Conservation (phyloP, 805 yeast species). For the Metschnikowia chrysomelidarum region DNA sequence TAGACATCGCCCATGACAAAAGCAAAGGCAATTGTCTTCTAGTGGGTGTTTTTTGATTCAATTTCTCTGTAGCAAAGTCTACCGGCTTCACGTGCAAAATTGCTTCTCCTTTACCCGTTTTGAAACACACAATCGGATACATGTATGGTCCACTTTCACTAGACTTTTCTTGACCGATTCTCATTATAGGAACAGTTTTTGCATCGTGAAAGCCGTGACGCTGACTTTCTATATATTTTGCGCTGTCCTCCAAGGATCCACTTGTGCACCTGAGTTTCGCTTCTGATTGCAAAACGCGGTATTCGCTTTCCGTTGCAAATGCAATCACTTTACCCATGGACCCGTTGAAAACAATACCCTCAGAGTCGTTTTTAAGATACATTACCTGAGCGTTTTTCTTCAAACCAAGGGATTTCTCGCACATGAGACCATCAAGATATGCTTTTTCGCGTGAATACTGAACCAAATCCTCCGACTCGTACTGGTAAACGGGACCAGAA, state of each 20-base stretch:
- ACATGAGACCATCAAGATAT: slow-evolving; percentile 70
- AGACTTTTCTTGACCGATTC: slow-evolving; percentile 9
- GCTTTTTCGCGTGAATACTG: too few species aligned
- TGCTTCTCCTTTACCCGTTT: slow-evolving; percentile 31
- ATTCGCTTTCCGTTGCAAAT: slow-evolving; percentile 34
- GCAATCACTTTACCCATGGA: slow-evolving; percentile 75
- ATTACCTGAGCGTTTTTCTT: slow-evolving; percentile 92
- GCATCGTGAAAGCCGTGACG: too few species aligned
- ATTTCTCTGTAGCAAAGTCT: slow-evolving; percentile 24
- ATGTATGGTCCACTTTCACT: slow-evolving; percentile 15
- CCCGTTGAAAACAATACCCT: slow-evolving; percentile 87
- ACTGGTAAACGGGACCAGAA: too few species aligned
- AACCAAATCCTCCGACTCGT: too few species aligned
- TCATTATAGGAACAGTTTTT: slow-evolving; percentile 10
- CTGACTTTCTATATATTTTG: too few species aligned
- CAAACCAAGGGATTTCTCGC: slow-evolving; percentile 57
- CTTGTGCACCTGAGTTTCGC: slow-evolving; percentile 6
- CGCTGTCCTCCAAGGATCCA: slow-evolving; percentile 10
- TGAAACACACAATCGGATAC: slow-evolving; percentile 49
- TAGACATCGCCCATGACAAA: slow-evolving; percentile 93
- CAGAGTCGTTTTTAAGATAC: slow-evolving; percentile 75
- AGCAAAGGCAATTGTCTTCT: slow-evolving; percentile 73
- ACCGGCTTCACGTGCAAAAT: slow-evolving; percentile 31
- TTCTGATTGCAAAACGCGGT: slow-evolving; percentile 10
- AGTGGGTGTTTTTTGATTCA: too few species aligned